Conservation (phyloP, 129 eudicot genomes). For the Flaveria robusta region DNA sequence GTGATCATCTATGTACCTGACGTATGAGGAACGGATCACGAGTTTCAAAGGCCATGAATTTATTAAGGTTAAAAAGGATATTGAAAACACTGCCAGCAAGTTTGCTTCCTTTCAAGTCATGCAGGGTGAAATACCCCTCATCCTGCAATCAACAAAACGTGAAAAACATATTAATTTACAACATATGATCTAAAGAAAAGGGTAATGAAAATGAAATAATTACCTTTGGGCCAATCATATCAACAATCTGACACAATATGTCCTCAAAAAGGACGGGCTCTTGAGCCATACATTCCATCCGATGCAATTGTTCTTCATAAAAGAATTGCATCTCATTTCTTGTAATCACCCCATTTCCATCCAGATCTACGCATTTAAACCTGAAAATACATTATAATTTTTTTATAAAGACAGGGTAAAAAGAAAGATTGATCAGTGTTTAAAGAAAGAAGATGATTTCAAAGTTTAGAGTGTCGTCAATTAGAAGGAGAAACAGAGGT, state of each 20-base stretch:
- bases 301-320: constrained; percentile 97
- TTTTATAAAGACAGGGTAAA: neutral
- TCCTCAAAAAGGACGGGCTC: constrained; percentile 98
- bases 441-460: too few species aligned
- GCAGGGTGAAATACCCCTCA: constrained; percentile 69
- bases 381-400: constrained; percentile 36
- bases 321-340: constrained; percentile 95
- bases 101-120: constrained; percentile 81
- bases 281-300: constrained; percentile 99
- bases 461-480: too few species aligned
- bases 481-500: neutral
- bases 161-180: neutral
- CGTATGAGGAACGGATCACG: constrained; percentile 98
- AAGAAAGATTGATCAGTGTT: neutral
- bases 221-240: constrained; percentile 97
- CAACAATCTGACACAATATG: constrained; percentile 94
- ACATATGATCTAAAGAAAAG: neutral
- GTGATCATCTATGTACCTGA: constrained; percentile 49
- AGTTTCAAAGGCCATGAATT: constrained; percentile 97
- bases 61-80: constrained; percentile 91
- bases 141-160: constrained; percentile 41
- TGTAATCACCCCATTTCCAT: constrained; percentile 86
- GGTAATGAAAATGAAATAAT: neutral
- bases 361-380: constrained; percentile 99
- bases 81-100: constrained; percentile 92